These are phyloP conservation scores for Dendrobium officinale DNA, from an alignment of 106 monocot genomes.

Conservation along the genomic window DNA sequence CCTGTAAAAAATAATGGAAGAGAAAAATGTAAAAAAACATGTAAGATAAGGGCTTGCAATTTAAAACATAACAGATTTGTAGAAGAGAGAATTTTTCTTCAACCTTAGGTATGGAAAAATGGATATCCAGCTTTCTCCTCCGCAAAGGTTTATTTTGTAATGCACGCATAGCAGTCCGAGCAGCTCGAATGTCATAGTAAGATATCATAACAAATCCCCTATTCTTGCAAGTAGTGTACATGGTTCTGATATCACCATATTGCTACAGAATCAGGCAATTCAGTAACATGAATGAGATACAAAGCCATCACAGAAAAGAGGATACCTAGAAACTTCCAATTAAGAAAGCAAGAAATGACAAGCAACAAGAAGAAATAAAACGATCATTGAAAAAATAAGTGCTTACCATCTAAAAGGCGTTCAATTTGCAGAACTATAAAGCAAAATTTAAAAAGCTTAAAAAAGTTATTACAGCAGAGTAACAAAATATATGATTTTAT, in stretches of 20 bases:
- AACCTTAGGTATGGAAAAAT: constrained; percentile 86
- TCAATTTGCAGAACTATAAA: not conserved
- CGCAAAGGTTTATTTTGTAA: constrained; percentile 71
- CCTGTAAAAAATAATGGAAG: constrained; percentile 29
- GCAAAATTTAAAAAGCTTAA: not conserved
- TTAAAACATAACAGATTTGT: not conserved
- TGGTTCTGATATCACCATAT: constrained; percentile 71
- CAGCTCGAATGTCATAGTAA: constrained; percentile 75
- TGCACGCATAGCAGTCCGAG: constrained; percentile 68
- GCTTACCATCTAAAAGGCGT: not conserved
- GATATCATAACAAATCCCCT: constrained; percentile 90
- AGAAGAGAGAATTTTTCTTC: not conserved
- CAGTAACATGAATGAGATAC: not conserved
- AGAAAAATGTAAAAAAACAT: not conserved
- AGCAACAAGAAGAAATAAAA: not conserved
- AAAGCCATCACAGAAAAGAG: not conserved
- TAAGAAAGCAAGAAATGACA: not conserved
- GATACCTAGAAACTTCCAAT: not conserved
- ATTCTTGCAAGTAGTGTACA: constrained; percentile 73
- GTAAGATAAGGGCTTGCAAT: not conserved
- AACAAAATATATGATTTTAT: not conserved
- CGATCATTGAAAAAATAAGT: not conserved
- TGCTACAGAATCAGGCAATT: constrained; percentile 30
- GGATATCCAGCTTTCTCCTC: constrained; percentile 72
- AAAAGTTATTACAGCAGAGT: not conserved